A percentile compares a stretch with the other conserved stretches of the same genome.
These are phyloP conservation scores for Gyromitra esculenta DNA, from an alignment of 2,329 filamentous ascomycete species.

Conservation along the genomic window DNA sequence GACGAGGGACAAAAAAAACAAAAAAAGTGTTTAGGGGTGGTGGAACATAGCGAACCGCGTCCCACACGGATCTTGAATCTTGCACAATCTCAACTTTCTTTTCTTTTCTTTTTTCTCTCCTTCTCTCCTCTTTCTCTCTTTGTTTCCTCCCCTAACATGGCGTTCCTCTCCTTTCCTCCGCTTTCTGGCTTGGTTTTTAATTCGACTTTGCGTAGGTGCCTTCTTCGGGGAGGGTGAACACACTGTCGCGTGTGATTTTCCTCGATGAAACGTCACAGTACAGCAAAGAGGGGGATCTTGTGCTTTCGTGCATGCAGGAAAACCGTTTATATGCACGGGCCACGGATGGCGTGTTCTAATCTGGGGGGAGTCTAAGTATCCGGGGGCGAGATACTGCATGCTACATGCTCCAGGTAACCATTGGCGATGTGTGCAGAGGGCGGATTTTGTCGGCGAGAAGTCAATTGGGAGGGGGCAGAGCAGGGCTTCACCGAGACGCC, in stretches of 20 bases:
- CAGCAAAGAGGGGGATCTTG: slow-evolving; percentile 23
- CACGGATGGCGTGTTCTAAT: slow-evolving; percentile 25
- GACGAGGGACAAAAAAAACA: not conserved
- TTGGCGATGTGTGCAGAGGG: not conserved
- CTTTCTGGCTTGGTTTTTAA: slow-evolving; percentile 24
- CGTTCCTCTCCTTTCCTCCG: not conserved
- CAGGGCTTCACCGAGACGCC: not conserved
- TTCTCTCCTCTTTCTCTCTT: not conserved
- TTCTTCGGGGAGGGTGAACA: slow-evolving; percentile 14
- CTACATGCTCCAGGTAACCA: not conserved
- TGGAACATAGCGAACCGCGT: not conserved
- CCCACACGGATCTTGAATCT: slow-evolving; percentile 16
- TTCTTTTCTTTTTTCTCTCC: not conserved
- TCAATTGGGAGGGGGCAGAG: not conserved
- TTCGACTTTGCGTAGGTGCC: slow-evolving; percentile 3
- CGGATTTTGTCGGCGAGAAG: not conserved
- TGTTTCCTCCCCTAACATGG: not conserved
- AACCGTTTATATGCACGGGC: slow-evolving; percentile 18
- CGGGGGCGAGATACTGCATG: not conserved
- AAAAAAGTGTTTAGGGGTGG: not conserved
- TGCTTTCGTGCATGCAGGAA: slow-evolving; percentile 38
- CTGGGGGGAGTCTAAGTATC: slow-evolving; percentile 11
- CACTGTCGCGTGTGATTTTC: not conserved
- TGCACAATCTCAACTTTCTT: slow-evolving; percentile 9
- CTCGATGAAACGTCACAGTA: slow-evolving; percentile 35